Evolutionary conservation across 768 basidiomycete genomes (phyloP), one percentile per base, ranked within the genome.

Genomic region (Collybia sordida): DNA sequence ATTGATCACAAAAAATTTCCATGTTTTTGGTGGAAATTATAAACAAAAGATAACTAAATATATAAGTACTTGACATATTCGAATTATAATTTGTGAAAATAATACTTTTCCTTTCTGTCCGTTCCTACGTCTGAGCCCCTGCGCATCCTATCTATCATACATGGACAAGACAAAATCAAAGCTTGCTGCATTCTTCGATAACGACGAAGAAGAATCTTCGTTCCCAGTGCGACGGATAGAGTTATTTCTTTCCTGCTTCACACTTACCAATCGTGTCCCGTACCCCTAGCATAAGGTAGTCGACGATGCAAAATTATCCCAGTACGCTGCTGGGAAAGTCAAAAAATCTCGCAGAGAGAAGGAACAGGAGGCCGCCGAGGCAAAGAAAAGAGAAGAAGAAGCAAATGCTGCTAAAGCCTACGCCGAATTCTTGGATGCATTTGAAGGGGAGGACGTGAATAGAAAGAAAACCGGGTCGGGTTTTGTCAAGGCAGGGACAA

Each of bases 191-290:
- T 91, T 92, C 71, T 92, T 92, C 66, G 86, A 89, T 63, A 81
- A 87, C 58, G 88, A 87, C 64, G 89, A 92, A 62, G 89, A 90
- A 69, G 88, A 89, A 63, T 72, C 85, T 75, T 81, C 87, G 77
- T 88, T 90, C 75, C 82, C 88, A 86, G 90, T 93, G 88, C 89
- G 90, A 89, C 76, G 85, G 81, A 87, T 80, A 82, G 78, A 81
- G 77, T 78, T 80, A 72, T 77, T 81, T 81, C 70, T 68, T 62
- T 65, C 70, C 62, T 63, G 68, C 66, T 73, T 70, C 69, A 65
- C 71, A 75, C 87, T 87, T 78, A 87, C 85, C 74, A 72, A 72
- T 72, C 70, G 64, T 70, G 73, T 71, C 64, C 64, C 69, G 67
- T 72, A 55, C 63, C 64, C n/a, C 67, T 78, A 93, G 91, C 87